Evolutionary conservation across 495 filamentous ascomycete genomes (phyloP).

Genomic region (Penicillium bialowiezense): DNA sequence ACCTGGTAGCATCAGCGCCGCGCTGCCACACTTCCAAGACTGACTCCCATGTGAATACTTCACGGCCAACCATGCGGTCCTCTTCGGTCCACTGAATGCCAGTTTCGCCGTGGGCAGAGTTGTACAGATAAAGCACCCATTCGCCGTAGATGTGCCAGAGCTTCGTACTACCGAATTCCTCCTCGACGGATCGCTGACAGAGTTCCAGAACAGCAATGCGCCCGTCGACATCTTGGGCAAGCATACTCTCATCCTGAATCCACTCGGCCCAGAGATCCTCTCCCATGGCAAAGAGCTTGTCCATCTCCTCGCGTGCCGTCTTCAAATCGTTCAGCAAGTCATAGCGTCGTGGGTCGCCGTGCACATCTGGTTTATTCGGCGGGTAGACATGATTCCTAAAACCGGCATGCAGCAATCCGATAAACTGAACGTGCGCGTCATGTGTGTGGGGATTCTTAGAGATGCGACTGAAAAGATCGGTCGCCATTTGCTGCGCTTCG

Average conservation of each 20-base stretch:
- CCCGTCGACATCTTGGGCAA: conserved; percentile 60
- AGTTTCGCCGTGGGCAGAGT: conserved; percentile 54
- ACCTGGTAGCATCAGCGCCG: conserved; percentile 73
- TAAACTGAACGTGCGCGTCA: conserved; percentile 61
- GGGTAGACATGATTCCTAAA: conserved; percentile 55
- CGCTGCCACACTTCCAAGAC: conserved; percentile 77
- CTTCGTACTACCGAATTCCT: conserved; percentile 79
- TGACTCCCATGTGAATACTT: conserved; percentile 75
- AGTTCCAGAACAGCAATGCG: conserved; percentile 78
- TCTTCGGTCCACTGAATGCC: conserved; percentile 68
- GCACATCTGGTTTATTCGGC: conserved; percentile 43
- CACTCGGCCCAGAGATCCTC: conserved; percentile 64
- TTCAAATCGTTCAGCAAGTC: conserved; percentile 61
- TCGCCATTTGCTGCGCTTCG: conserved; percentile 51
- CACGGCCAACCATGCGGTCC: conserved; percentile 68
- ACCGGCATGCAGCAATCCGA: conserved; percentile 62
- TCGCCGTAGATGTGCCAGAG: conserved; percentile 89
- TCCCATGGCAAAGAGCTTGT: conserved; percentile 62
- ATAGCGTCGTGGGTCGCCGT: conserved; percentile 49
- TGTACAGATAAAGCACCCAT: conserved; percentile 76
- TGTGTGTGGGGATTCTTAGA: conserved; percentile 62
- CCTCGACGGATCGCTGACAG: conserved; percentile 72
- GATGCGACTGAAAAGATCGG: conserved; percentile 52
- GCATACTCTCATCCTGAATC: conserved; percentile 60
- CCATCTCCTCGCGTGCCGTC: conserved; percentile 63